A percentile compares a stretch with the other conserved stretches of the same genome.
Conservation (phyloP, 306 rosid genomes). For the Vicia villosa region DNA sequence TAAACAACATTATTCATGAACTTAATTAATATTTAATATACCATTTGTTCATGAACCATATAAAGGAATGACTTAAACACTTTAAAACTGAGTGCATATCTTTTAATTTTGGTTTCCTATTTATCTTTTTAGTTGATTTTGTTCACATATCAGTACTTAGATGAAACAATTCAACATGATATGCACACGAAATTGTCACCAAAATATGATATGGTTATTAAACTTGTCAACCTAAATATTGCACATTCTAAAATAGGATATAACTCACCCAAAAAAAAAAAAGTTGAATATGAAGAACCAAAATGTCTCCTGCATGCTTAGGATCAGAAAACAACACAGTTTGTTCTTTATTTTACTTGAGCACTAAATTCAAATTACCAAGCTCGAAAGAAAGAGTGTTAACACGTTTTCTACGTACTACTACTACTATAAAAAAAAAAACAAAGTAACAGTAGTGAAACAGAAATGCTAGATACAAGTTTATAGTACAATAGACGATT, state of each 20-base stretch:
- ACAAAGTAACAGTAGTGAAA: conserved; percentile 32
- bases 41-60: conserved; percentile 6
- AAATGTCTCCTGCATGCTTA: not conserved
- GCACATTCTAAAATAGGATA: too few species aligned
- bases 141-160: too few species aligned
- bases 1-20: too few species aligned
- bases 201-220: too few species aligned
- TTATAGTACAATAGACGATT: conserved; percentile 1
- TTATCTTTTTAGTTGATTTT: too few species aligned
- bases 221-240: too few species aligned
- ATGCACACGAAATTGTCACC: too few species aligned
- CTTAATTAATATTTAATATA: conserved; percentile 12
- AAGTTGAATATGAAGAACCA: too few species aligned
- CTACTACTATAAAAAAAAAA: conserved; percentile 11
- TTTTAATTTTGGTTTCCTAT: too few species aligned
- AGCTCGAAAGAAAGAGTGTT: not conserved
- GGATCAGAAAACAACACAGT: conserved; percentile 9
- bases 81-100: conserved; percentile 13
- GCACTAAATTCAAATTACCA: not conserved
- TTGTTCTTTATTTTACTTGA: not conserved
- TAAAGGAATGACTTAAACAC: conserved; percentile 11
- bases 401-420: not conserved
- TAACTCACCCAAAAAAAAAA: too few species aligned
- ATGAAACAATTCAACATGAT: too few species aligned
- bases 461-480: conserved; percentile 35